phyloP scores from a whole-genome alignment of 2,329 filamentous ascomycete genomes.

The Xylariaceae sp. region DNA sequence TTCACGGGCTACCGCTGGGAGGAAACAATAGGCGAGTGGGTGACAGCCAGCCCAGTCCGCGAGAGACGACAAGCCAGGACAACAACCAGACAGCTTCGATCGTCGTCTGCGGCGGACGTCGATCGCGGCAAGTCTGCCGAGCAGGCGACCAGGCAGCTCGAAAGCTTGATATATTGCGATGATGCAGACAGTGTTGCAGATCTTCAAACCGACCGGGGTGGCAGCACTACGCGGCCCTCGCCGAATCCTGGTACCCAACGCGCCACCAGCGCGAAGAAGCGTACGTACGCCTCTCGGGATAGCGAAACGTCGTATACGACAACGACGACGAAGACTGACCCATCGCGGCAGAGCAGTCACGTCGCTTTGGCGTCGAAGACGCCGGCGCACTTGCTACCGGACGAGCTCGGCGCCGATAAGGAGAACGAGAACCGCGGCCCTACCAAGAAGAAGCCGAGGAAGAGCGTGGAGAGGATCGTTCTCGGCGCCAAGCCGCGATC shows the following conservation, averaged over 20 bases:
- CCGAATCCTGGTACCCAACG: conserved; percentile 3
- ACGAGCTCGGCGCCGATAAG: conserved; percentile 26
- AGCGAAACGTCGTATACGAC: conserved; percentile 20
- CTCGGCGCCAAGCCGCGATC: conserved; percentile 14
- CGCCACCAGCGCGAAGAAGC: conserved; percentile 21
- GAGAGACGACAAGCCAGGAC: conserved; percentile 27
- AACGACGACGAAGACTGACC: conserved; percentile 1
- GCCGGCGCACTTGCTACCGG: conserved; percentile 1
- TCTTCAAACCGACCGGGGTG: conserved; percentile 13
- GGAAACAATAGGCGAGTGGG: conserved; percentile 60
- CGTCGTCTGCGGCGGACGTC: conserved; percentile 14
- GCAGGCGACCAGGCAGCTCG: conserved; percentile 1
- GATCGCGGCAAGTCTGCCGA: conserved; percentile 5
- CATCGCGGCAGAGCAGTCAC: not conserved
- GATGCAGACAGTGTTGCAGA: conserved; percentile 20
- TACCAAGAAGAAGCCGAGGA: conserved; percentile 18
- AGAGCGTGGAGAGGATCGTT: conserved; percentile 11
- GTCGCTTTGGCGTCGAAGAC: not conserved
- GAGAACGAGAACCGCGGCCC: conserved; percentile 14
- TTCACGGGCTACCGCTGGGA: conserved; percentile 53
- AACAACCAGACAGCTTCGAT: conserved; percentile 27
- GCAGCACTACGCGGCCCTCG: conserved; percentile 2
- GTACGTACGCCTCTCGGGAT: conserved; percentile 13
- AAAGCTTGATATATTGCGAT: conserved; percentile 18
- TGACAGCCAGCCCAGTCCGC: conserved; percentile 49